phyloP scores from a whole-genome alignment of 2,329 filamentous ascomycete genomes.

The Colletotrichum lupini region DNA sequence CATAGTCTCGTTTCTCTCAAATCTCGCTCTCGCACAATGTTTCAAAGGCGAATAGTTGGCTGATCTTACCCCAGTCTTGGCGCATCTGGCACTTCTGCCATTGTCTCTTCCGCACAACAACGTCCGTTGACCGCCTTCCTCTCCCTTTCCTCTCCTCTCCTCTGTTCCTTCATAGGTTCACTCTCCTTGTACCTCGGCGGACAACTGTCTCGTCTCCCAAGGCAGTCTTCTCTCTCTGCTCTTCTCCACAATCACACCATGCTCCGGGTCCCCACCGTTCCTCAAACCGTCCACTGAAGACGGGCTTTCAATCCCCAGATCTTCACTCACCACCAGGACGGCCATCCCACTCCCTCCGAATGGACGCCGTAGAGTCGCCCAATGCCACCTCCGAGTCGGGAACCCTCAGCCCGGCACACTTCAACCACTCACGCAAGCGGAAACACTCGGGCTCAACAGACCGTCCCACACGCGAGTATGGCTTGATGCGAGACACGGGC shows the following conservation, averaged over 20 bases:
- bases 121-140: background rate
- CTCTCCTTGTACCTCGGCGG: background rate
- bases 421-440: constrained; percentile 43
- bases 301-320: background rate
- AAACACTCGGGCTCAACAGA: constrained; percentile 42
- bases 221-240: no score
- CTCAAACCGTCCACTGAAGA: constrained; percentile 24
- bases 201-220: background rate
- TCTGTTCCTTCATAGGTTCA: no score
- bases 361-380: constrained; percentile 45
- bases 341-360: constrained; percentile 14
- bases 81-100: background rate
- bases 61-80: constrained; percentile 4
- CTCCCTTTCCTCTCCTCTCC: no score
- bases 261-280: constrained; percentile 9
- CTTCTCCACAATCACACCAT: constrained; percentile 16
- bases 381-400: constrained; percentile 41
- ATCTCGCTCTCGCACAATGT: background rate
- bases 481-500: constrained; percentile 61
- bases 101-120: background rate
- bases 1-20: background rate
- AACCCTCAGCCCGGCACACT: constrained; percentile 35
- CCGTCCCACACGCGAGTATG: constrained; percentile 45
- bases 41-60: background rate
- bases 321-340: background rate